Percentiles rank a stretch among this genome's conserved stretches.
Evolutionary conservation across 345 rosid species (phyloP).

Genomic region (Eucalyptus leucophloia): DNA sequence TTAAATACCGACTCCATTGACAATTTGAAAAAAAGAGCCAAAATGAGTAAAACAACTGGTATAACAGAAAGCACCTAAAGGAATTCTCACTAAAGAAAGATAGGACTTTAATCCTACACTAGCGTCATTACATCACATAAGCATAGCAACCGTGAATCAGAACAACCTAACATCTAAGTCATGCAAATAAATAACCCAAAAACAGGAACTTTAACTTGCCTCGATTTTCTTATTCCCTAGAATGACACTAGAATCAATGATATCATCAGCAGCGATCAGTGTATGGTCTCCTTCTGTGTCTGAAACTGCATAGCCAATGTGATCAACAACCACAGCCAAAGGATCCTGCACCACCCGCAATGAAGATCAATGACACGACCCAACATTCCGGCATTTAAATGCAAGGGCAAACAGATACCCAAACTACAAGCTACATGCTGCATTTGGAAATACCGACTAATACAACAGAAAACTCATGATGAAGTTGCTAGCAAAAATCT

Average conservation of each 20-base stretch:
- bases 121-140: background rate
- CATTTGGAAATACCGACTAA: background rate
- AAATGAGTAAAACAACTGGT: background rate
- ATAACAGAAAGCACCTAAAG: background rate
- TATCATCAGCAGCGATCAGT: conserved; percentile 43
- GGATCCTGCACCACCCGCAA: conserved; percentile 28
- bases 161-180: background rate
- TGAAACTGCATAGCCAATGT: conserved; percentile 38
- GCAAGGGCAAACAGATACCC: background rate
- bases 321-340: conserved; percentile 55
- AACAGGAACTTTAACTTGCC: conserved; percentile 7
- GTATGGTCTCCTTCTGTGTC: conserved; percentile 56
- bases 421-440: background rate
- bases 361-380: background rate
- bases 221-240: conserved; percentile 40
- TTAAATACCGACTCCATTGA: background rate
- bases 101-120: background rate
- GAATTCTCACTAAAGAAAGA: background rate
- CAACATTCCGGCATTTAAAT: background rate
- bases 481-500: background rate
- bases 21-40: background rate
- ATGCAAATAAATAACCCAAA: background rate
- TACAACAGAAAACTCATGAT: background rate
- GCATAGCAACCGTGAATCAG: background rate
- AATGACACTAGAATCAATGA: conserved; percentile 38